Evolutionary conservation across 2,329 filamentous ascomycete genomes (phyloP), one percentile per base, ranked within the genome.

Genomic region (Cytospora piceae): DNA sequence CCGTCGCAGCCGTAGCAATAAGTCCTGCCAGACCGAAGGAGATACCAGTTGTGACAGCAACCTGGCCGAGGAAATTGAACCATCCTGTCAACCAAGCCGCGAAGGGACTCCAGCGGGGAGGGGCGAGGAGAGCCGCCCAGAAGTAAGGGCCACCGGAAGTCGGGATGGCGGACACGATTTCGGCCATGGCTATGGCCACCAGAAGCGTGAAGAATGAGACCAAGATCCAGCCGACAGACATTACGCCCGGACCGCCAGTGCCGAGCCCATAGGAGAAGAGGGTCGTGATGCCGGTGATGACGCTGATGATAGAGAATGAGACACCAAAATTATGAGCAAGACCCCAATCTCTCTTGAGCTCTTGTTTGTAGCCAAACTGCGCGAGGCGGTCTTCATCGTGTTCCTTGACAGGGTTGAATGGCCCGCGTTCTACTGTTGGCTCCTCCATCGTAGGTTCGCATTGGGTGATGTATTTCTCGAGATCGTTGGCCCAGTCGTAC

Each of bases 261-360:
- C 76, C 79, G 24, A 87, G 74, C 3, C 85, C 85, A 80, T 85
- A 86, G 31, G 77, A 73, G 71, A 87, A 87, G 1, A 87, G 75
- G 0, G 85, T 87, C 0, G 84, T 86, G 53, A 87, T 80, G 59
- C 85, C 85, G 1, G 85, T 87, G 66, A 87, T 84, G 59, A 87
- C 83, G 63, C 82, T 85, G 72, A 87, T 87, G 70, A 87, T 87
- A 7, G 83, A 85, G 72, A 87, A 87, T 0, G 84, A 87, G 8
- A 87, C 83, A 32, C 85, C 85, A 75, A 87, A 87, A 71, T 87
- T 87, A 70, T 87, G 85, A 60, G 82, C 75, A 66, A 87, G 70
- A 5, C 82, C 81, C 85, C 85, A 87, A 72, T 86, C 83, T 58
- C 85, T 78, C 42, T 81, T 79, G 68, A 87, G 73, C 70, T 87